Percentiles rank a stretch among this genome's conserved stretches.
phyloP scores from a whole-genome alignment of 805 yeast species.

The Candida tibetensis region DNA sequence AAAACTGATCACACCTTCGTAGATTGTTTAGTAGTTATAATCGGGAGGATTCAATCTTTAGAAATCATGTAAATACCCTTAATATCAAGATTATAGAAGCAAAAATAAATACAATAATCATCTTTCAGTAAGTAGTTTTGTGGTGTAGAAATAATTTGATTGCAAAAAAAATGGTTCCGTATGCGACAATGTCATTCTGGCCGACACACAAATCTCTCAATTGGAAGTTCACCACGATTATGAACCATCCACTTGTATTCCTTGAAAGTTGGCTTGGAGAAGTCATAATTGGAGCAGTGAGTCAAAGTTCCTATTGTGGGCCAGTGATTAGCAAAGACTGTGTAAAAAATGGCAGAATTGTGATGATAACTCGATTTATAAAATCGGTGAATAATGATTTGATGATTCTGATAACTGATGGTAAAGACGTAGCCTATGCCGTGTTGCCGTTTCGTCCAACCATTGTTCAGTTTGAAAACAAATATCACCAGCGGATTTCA shows the following conservation, averaged over 20 bases:
- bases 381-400: background rate
- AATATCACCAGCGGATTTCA: slow-evolving; percentile 34
- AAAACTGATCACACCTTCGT: too few relatives aligned
- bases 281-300: background rate
- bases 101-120: too few relatives aligned
- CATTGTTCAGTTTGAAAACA: slow-evolving; percentile 28
- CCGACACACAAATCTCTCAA: too few relatives aligned
- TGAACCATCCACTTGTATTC: background rate
- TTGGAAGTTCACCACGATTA: too few relatives aligned
- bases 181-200: too few relatives aligned
- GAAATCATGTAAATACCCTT: too few relatives aligned
- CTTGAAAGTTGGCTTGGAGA: background rate
- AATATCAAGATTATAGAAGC: too few relatives aligned
- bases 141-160: too few relatives aligned
- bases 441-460: slow-evolving; percentile 26
- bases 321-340: background rate
- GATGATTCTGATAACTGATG: background rate
- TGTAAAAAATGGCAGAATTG: background rate
- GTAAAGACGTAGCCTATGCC: slow-evolving; percentile 24
- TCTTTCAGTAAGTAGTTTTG: too few relatives aligned
- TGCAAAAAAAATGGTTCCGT: too few relatives aligned
- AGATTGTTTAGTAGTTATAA: too few relatives aligned
- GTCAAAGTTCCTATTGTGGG: background rate
- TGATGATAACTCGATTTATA: background rate
- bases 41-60: too few relatives aligned